Conservation (phyloP, 345 rosid species). For the Eucalyptus regnans region DNA sequence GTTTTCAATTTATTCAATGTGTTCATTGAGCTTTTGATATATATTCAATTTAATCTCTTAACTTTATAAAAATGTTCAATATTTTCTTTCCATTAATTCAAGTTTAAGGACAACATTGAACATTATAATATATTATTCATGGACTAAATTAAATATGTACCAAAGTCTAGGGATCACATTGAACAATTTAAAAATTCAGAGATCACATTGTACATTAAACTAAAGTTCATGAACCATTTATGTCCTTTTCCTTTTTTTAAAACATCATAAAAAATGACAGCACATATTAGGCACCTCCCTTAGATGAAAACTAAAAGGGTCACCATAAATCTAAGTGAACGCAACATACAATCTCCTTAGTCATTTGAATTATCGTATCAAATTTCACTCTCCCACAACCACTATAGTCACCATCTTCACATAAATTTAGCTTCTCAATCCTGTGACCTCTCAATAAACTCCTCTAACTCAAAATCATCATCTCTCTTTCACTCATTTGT, state of each 20-base stretch:
- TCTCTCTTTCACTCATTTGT: not conserved
- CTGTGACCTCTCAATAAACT: not conserved
- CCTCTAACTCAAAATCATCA: not conserved
- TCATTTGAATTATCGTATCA: not conserved
- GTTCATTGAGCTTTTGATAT: too few relatives aligned
- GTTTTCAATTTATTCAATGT: too few relatives aligned
- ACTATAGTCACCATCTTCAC: not conserved
- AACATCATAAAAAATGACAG: not conserved
- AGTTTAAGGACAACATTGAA: not conserved
- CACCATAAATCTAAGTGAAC: not conserved
- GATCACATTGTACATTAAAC: too few relatives aligned
- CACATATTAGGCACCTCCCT: not conserved
- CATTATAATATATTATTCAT: too few relatives aligned
- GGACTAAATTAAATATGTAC: not conserved
- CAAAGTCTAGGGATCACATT: not conserved
- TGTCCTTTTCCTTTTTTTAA: not conserved
- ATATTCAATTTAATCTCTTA: too few relatives aligned
- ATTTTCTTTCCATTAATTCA: not conserved
- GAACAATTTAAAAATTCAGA: too few relatives aligned
- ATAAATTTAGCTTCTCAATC: not conserved
- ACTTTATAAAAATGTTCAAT: too few relatives aligned
- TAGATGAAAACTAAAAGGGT: not conserved
- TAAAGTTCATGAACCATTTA: too few relatives aligned
- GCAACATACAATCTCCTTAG: accelerated
- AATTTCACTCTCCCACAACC: not conserved